Evolutionary conservation across 148 eudicot species (phyloP), one percentile per base, ranked within the genome.

Genomic region (Rhododendron williamsianum): DNA sequence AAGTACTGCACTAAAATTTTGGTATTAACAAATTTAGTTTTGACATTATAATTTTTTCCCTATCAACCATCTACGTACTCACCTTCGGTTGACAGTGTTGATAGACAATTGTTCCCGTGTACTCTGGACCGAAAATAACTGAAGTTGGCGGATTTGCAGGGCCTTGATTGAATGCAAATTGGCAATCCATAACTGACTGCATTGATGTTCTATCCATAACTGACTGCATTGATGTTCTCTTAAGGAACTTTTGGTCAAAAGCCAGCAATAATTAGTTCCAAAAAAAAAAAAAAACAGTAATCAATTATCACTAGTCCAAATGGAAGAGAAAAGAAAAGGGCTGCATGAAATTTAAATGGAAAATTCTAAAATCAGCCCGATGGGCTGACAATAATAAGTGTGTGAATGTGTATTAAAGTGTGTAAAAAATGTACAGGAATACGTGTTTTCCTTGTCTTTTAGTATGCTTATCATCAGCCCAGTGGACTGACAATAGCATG

Each of bases 21-120:
- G 43, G 45, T 41, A 41, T 6, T 41, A 41, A 41, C 45, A 41
- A 41, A 41, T 41, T 41, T 41, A 41, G 45, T 5, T 41, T 41
- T 41, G 45, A 41, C 45, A 41, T 41, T 41, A 41, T 41, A 38
- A 41, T 6, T 41, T 41, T 41, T 41, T 41, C 45, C 51, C 51
- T 48, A 10, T 48, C 2, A 9, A 48, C 56, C 16, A 51, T 11
- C 18, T 11, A 13, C 18, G 18, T 56, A 21, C 51, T 82, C 48
- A 91, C 94, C 94, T 89, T 90, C 21, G 54, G 54, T 12, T 85
- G 67, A 65, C 94, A 92, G 60, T 77, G 78, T 58, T 84, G 78
- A 81, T 91, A 92, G 18, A 90, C 67, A 12, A 67, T 89, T 33
- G 63, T 85, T n/a, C 82, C 85, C 85, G 88, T 84, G 48, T 86